A percentile compares a stretch with the other conserved stretches of the same genome.
Conservation (phyloP, 495 filamentous ascomycete species). For the Neurospora sublineolata region DNA sequence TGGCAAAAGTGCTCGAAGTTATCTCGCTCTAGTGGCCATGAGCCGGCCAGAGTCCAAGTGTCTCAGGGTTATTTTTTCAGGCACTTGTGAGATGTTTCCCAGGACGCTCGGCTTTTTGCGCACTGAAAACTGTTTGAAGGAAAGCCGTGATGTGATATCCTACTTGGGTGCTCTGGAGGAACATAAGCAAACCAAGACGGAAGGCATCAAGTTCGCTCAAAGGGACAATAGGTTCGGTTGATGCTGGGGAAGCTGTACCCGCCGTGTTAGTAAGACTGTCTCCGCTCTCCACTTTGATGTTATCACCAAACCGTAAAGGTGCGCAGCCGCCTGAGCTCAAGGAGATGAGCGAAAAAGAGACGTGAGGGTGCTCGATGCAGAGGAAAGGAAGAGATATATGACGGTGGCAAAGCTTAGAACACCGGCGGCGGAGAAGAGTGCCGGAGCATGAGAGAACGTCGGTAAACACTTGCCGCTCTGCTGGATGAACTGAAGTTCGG, state of each 20-base stretch:
- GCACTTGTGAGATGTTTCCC: background rate
- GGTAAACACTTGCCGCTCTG: background rate
- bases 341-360: background rate
- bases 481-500: background rate
- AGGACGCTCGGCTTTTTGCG: background rate
- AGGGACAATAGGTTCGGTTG: background rate
- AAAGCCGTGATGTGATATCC: background rate
- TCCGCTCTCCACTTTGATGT: background rate
- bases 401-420: background rate
- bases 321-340: background rate
- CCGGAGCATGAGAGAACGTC: background rate
- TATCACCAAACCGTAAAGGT: background rate
- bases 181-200: background rate
- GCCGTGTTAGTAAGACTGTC: background rate
- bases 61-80: background rate
- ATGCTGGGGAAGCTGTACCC: background rate
- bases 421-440: background rate
- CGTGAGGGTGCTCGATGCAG: background rate
- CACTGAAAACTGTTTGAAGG: background rate
- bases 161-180: background rate
- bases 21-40: background rate
- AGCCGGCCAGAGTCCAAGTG: background rate
- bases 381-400: background rate
- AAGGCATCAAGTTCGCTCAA: background rate
- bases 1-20: background rate